Percentiles rank a stretch among this genome's conserved stretches.
phyloP scores from a whole-genome alignment of 768 basidiomycete genomes.

The Suillus spraguei region DNA sequence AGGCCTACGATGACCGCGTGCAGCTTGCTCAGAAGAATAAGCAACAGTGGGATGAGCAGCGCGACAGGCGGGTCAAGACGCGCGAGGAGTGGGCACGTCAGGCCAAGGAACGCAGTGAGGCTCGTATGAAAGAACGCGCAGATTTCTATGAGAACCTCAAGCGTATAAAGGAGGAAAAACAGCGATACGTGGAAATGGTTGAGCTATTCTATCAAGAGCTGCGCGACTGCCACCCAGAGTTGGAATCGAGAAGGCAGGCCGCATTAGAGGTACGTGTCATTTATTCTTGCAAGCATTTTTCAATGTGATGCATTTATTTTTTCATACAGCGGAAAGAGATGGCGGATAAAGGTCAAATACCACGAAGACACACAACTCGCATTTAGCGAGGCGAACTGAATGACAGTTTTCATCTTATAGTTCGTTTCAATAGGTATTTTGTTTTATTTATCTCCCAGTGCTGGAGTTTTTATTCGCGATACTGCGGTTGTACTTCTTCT shows the following conservation, averaged over 20 bases:
- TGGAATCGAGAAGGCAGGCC: constrained; percentile 56
- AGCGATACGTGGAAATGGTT: constrained; percentile 44
- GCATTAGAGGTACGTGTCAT: constrained; percentile 47
- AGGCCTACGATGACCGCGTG: constrained; percentile 53
- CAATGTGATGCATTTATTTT: constrained; percentile 15
- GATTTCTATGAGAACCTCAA: constrained; percentile 38
- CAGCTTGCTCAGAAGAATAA: constrained; percentile 29
- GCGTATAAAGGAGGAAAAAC: constrained; percentile 44
- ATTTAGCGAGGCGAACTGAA: neutral
- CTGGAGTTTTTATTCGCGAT: constrained; percentile 22
- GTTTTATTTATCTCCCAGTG: constrained; percentile 32
- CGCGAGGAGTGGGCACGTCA: constrained; percentile 57
- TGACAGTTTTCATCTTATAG: constrained; percentile 26
- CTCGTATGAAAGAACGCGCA: constrained; percentile 48
- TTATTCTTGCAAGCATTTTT: constrained; percentile 1
- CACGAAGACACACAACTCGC: constrained; percentile 20
- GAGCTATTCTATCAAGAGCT: constrained; percentile 59
- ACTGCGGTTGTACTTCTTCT: constrained; percentile 29
- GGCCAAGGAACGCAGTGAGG: constrained; percentile 49
- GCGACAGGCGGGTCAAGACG: constrained; percentile 46
- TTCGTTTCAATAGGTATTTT: constrained; percentile 13
- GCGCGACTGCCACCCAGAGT: constrained; percentile 59
- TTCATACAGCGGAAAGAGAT: constrained; percentile 30
- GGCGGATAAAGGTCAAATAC: constrained; percentile 28
- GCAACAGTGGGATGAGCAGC: constrained; percentile 38